Percentiles rank a stretch among this genome's conserved stretches.
Evolutionary conservation across 352 stramenopile species (phyloP).

Genomic region (Phytophthora boehmeriae): DNA sequence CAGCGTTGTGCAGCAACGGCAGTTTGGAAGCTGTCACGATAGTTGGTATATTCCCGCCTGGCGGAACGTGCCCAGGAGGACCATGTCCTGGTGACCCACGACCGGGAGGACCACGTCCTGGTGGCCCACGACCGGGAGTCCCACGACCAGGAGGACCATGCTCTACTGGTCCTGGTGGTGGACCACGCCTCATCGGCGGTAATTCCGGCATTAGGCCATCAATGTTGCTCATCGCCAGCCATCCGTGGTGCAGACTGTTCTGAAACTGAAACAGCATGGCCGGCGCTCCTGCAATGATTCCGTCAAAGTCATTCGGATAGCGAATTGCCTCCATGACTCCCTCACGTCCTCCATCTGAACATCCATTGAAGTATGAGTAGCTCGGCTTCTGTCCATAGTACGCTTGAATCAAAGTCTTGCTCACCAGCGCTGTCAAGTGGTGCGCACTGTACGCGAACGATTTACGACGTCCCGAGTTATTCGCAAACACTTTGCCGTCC

Average conservation of each 20-base stretch:
- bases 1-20: constrained; percentile 36
- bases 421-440: constrained; percentile 36
- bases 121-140: constrained; percentile 1
- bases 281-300: constrained; percentile 40
- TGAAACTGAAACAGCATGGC: constrained; percentile 47
- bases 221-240: constrained; percentile 39
- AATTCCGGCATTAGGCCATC: constrained; percentile 24
- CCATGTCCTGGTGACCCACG: constrained; percentile 1
- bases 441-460: constrained; percentile 45
- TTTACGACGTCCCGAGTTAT: constrained; percentile 24
- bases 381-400: constrained; percentile 39
- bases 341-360: constrained; percentile 43
- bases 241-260: constrained; percentile 45
- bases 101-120: constrained; percentile 6
- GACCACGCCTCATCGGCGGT: constrained; percentile 20
- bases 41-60: constrained; percentile 2
- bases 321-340: constrained; percentile 44
- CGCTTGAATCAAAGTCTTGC: constrained; percentile 40
- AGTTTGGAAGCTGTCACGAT: constrained; percentile 30
- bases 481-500: constrained; percentile 34
- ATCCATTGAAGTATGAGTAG: constrained; percentile 53
- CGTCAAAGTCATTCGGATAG: constrained; percentile 43
- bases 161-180: constrained; percentile 12
- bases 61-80: constrained; percentile 5
- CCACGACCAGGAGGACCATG: not conserved